A percentile compares a stretch with the other conserved stretches of the same genome.
phyloP scores from a whole-genome alignment of 176 grass and related monocot species.

The Bonia amplexicaulis region DNA sequence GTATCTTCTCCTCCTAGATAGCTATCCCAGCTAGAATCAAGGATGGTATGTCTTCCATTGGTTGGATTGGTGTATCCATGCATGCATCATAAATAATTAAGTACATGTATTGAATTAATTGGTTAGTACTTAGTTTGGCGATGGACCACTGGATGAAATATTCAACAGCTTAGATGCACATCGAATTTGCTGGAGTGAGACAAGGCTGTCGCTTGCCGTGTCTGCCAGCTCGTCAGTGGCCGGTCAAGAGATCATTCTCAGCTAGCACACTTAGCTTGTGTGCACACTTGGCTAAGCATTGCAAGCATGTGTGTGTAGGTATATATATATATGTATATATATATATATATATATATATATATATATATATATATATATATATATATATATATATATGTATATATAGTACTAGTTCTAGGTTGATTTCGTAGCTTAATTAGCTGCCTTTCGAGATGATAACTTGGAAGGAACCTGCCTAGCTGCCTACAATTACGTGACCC shows the following conservation, averaged over 20 bases:
- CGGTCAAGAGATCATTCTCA: neutral
- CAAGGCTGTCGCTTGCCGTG: conserved; percentile 15
- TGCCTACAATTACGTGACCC: neutral
- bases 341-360: too few species aligned
- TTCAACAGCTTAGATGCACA: too few species aligned
- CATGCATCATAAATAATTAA: neutral
- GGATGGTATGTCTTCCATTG: conserved; percentile 11
- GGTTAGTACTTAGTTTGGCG: too few species aligned
- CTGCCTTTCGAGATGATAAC: neutral
- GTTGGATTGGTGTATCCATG: neutral
- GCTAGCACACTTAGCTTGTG: neutral
- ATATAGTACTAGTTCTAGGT: neutral
- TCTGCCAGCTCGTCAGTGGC: neutral
- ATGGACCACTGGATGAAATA: too few species aligned
- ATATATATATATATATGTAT: too few species aligned
- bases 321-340: too few species aligned
- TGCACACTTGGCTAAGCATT: conserved; percentile 13
- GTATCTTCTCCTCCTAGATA: neutral
- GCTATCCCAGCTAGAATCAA: neutral
- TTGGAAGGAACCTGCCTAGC: neutral
- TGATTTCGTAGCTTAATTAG: neutral
- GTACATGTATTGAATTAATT: neutral
- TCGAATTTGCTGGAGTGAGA: neutral
- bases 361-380: too few species aligned
- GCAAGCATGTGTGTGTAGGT: neutral